Percentiles rank a stretch among this genome's conserved stretches.
Evolutionary conservation across 805 yeast genomes (phyloP).

Genomic region (Saturnispora besseyi): DNA sequence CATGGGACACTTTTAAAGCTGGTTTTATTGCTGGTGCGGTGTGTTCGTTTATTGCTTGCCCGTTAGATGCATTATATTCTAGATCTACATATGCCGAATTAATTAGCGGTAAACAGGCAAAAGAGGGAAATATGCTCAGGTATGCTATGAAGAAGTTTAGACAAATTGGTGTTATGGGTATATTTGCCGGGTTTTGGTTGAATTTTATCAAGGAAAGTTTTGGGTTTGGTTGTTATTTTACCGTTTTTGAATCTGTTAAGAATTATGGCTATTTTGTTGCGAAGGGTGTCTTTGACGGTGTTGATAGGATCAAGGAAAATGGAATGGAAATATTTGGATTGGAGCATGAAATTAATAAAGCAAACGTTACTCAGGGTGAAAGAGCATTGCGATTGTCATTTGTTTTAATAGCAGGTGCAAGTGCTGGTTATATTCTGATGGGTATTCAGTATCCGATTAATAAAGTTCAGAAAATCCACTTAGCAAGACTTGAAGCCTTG

Average conservation of each 20-base stretch:
- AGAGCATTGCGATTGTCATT: slow-evolving; percentile 57
- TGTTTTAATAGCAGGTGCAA: slow-evolving; percentile 75
- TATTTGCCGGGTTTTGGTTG: slow-evolving; percentile 82
- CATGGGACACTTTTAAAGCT: slow-evolving; percentile 58
- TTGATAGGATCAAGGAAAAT: slow-evolving; percentile 8
- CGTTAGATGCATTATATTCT: slow-evolving; percentile 83
- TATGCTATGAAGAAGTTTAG: slow-evolving; percentile 61
- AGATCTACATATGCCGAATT: slow-evolving; percentile 72
- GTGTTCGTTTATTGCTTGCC: slow-evolving; percentile 89
- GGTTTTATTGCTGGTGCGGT: slow-evolving; percentile 82
- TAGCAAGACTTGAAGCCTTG: slow-evolving; percentile 69
- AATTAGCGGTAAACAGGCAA: slow-evolving; percentile 42
- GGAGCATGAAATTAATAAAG: slow-evolving; percentile 23
- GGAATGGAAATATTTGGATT: slow-evolving; percentile 7
- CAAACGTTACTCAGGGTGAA: slow-evolving; percentile 18
- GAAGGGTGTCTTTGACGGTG: slow-evolving; percentile 34
- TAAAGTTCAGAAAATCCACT: slow-evolving; percentile 71
- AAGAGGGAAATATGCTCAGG: slow-evolving; percentile 59
- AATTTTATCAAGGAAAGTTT: slow-evolving; percentile 67
- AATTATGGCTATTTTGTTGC: slow-evolving; percentile 51
- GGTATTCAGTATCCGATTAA: slow-evolving; percentile 76
- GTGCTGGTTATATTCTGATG: slow-evolving; percentile 72
- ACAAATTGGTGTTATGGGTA: slow-evolving; percentile 73
- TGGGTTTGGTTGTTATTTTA: slow-evolving; percentile 82
- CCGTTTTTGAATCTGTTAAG: slow-evolving; percentile 71